These are phyloP conservation scores for Xylaria digitata DNA, from an alignment of 2,329 filamentous ascomycete species.

Conservation along the genomic window DNA sequence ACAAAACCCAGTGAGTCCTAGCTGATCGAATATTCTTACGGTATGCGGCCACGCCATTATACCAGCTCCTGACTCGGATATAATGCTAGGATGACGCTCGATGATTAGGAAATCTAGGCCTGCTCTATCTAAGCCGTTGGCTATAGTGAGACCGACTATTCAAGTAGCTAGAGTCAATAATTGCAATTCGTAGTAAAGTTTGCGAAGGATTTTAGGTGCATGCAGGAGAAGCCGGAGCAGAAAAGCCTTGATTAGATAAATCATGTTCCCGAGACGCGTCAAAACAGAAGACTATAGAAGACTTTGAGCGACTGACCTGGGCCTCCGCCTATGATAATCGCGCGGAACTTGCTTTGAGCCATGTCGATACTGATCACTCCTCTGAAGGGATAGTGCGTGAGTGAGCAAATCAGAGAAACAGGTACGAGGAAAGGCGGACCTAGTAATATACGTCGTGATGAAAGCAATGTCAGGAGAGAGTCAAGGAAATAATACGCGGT, in stretches of 20 bases:
- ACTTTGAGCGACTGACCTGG: not conserved
- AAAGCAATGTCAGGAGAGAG: not conserved
- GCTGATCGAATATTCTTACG: slow-evolving; percentile 32
- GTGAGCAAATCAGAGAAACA: no score
- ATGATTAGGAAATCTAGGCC: slow-evolving; percentile 32
- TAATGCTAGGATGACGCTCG: slow-evolving; percentile 27
- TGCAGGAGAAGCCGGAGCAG: no score
- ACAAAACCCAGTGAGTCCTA: slow-evolving; percentile 28
- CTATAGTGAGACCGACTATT: slow-evolving; percentile 28
- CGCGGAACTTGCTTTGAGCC: slow-evolving; percentile 30
- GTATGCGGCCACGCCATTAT: slow-evolving; percentile 36
- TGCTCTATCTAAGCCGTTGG: slow-evolving; percentile 33
- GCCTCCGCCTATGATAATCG: slow-evolving; percentile 36
- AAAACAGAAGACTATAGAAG: no score
- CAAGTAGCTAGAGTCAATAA: no score
- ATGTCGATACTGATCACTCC: not conserved
- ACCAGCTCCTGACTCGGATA: slow-evolving; percentile 30
- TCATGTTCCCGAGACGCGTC: no score
- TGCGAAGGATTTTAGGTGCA: no score
- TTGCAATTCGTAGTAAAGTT: no score
- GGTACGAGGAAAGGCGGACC: not conserved
- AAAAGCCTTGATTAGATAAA: no score
- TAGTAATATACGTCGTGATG: not conserved
- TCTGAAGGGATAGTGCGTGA: not conserved
- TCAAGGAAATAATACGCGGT: not conserved